Evolutionary conservation across 2,329 filamentous ascomycete genomes (phyloP).

Genomic region (Nectriaceae sp.): DNA sequence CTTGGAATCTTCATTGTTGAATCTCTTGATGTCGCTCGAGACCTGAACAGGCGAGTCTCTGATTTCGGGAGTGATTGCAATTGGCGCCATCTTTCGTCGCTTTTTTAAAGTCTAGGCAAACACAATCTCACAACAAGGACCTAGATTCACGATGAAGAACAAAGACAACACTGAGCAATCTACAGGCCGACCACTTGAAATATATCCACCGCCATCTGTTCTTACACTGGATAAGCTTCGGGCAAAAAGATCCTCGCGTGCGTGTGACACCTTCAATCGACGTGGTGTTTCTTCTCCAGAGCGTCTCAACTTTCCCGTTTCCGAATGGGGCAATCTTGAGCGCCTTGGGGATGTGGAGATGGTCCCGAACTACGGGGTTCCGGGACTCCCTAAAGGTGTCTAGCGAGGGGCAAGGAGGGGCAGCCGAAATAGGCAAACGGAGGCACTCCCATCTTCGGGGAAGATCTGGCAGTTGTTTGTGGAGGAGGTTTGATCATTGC

Average conservation of each 20-base stretch:
- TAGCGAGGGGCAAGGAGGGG: constrained; percentile 6
- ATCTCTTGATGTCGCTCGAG: constrained; percentile 24
- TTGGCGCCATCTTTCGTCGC: constrained; percentile 24
- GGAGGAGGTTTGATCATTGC: neutral
- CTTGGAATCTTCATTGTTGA: constrained; percentile 26
- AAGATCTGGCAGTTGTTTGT: no score
- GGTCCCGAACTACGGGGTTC: neutral
- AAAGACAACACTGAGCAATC: neutral
- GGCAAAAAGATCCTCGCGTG: constrained; percentile 2
- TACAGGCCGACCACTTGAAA: neutral
- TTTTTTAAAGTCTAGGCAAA: neutral
- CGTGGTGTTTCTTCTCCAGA: constrained; percentile 1
- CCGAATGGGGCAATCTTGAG: constrained; percentile 18
- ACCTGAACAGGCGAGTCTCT: constrained; percentile 16
- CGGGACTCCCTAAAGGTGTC: constrained; percentile 6
- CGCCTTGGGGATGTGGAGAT: constrained; percentile 9
- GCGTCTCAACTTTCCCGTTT: constrained; percentile 13
- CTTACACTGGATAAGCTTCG: neutral
- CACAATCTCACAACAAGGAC: no score
- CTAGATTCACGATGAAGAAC: neutral
- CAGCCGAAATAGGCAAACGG: constrained; percentile 12
- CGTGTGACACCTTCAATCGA: constrained; percentile 8
- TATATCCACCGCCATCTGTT: constrained; percentile 14
- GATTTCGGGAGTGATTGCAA: constrained; percentile 21
- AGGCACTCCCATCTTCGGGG: constrained; percentile 15